Evolutionary conservation across 176 grass and related monocot genomes (phyloP), one percentile per base, ranked within the genome.

Genomic region (Bromus sterilis): DNA sequence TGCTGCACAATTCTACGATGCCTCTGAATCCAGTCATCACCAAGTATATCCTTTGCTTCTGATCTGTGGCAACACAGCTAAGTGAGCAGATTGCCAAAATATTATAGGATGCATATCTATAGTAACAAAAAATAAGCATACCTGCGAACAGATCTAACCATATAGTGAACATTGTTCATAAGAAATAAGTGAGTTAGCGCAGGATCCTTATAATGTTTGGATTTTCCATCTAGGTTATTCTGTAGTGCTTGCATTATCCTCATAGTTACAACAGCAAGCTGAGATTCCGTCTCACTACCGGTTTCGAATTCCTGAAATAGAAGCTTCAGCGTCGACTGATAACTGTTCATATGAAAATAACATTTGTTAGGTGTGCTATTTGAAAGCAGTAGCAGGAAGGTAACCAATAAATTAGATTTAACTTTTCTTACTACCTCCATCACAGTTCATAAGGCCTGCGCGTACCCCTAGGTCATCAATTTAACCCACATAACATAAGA

Each of bases 161-260:
- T 98, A 74, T 98, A 98, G 65, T 98, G 95, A 24, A 98, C 84
- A 56, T 98, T 98, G 70, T 98, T 98, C 95, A 98, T 98, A 70
- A 95, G 88, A 89, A 98, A 98, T 32, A 98, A 66, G 71, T 88
- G 77, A 78, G 92, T 91, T 70, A 98, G 62, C 68, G 95, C 86
- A 79, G 92, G 85, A 80, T 98, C 95, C 84, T 84, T 98, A 42
- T 98, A 98, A 42, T 87, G 92, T 59, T 95, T 98, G 21, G 92
- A 98, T 84, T 98, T 98, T 56, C 87, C 90, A 86, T 98, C 95
- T 82, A 98, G 78, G 65, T 94, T 98, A 91, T 81, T 94, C 85
- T 95, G 95, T 76, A 98, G 82, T 60, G 95, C 92, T 93, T 98
- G 95, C 92, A 98, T 98, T 83, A 98, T 98, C 58, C 95, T 80